These are phyloP conservation scores for Elsinoe fawcettii DNA, from an alignment of 2,329 filamentous ascomycete genomes.

Conservation along the genomic window DNA sequence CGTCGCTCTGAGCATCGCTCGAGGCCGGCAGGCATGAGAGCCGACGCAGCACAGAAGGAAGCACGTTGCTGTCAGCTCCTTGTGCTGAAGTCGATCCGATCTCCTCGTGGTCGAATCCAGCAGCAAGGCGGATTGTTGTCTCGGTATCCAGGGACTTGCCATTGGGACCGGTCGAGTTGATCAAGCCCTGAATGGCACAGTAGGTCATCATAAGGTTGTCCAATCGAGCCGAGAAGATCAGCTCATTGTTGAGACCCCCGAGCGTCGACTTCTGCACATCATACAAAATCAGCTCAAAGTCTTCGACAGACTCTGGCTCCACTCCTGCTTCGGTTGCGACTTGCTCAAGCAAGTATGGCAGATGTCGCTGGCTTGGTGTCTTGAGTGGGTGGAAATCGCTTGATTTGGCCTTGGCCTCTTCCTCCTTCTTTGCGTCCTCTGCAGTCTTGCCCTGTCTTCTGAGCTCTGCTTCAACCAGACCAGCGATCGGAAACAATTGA, in stretches of 20 bases:
- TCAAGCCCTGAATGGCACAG: conserved; percentile 78
- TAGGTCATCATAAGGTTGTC: conserved; percentile 97
- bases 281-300: conserved; percentile 96
- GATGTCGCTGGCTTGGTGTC: conserved; percentile 72
- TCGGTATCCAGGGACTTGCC: conserved; percentile 60
- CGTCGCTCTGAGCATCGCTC: conserved; percentile 48
- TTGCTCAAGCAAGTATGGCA: conserved; percentile 76
- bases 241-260: conserved; percentile 84
- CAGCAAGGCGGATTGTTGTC: conserved; percentile 76
- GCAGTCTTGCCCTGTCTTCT: conserved; percentile 60
- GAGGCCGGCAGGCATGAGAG: conserved; percentile 69
- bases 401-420: conserved; percentile 31
- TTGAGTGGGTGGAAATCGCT: conserved; percentile 64
- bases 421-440: conserved; percentile 40
- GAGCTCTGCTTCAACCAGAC: conserved; percentile 77
- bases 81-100: conserved; percentile 90
- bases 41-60: conserved; percentile 78
- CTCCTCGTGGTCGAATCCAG: conserved; percentile 96
- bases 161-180: conserved; percentile 59
- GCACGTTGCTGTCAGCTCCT: conserved; percentile 83
- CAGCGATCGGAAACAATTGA: conserved; percentile 88
- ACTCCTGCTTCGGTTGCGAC: conserved; percentile 73
- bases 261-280: conserved; percentile 88
- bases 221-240: conserved; percentile 90
- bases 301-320: conserved; percentile 63